Evolutionary conservation across 345 rosid species (phyloP).

Genomic region (Anastatica hierochuntica): DNA sequence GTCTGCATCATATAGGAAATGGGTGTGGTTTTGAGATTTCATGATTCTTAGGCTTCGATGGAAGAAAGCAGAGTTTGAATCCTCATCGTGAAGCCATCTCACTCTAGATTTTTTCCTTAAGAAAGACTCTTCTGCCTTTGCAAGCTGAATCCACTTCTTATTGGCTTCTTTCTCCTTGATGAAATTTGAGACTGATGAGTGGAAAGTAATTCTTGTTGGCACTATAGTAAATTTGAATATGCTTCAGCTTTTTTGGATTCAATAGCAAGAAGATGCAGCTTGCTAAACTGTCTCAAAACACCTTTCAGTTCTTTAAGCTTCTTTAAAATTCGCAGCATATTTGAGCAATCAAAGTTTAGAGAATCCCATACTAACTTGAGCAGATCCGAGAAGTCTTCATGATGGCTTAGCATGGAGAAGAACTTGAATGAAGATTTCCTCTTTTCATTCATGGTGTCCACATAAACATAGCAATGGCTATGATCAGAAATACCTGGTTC

Average conservation of each 20-base stretch:
- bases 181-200: neutral
- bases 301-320: neutral
- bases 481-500: neutral
- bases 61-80: neutral
- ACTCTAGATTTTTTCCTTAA: neutral
- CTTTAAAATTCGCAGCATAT: neutral
- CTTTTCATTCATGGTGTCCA: neutral
- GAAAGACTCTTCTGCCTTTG: neutral
- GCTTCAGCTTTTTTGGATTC: no score
- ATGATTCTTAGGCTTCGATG: no score
- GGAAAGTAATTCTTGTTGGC: neutral
- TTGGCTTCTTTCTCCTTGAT: neutral
- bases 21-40: neutral
- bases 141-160: neutral
- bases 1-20: neutral
- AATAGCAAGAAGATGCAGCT: no score
- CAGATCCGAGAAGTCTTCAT: no score
- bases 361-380: no score
- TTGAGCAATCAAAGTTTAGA: neutral
- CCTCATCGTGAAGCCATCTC: neutral
- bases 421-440: neutral
- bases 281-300: neutral
- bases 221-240: no score
- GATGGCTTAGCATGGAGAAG: neutral
- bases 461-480: neutral